Base-by-base conservation (phyloP, 2,329 filamentous ascomycete species). In the Orbilia oligospora region DNA sequence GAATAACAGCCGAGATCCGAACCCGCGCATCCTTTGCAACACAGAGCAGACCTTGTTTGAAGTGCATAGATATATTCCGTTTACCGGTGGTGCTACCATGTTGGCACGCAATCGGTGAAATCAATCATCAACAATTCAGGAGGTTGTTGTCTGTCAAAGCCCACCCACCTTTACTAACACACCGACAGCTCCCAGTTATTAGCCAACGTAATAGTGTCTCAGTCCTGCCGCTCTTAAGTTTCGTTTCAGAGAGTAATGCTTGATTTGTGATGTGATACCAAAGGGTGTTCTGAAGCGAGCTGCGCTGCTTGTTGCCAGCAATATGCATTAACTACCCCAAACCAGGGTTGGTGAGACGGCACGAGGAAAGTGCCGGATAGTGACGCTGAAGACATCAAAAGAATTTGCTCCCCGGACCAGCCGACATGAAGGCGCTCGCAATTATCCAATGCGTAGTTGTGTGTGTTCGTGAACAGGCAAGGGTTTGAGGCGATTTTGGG, bases 1-100 rank as follows among this genome's bases (percentile, higher is more conserved):
- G 44, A 44, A 10, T 22, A 75, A 44, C 41, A 75, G 64, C 71
- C 71, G 71, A 75, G 71, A 75, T 75, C 71, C 71, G 71, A 69
- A 55, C 8, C 63, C n/a, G 63, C 63, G 64, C 65, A 24, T 36
- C 46, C 38, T 46, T 63, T 38, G 55, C 63, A 69, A 67, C 71
- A 36, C 63, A 48, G 44, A 27, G 24, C 36, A 4, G 20, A 38
- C 56, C 56, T 27, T 61, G 56, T 10, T 44, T 27, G 56, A 61
- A 27, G 20, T 44, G 56, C 56, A 61, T 44, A 38, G 46, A 67
- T 67, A 24, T 49, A 12, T 24, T 24, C 63, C 63, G 44, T 36
- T 66, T 51, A 27, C 46, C 30, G 46, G 55, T 9, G 55, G 41
- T 61, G 27, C 56, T 44, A 3, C 36, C 18, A 61, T 44, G 56